These are phyloP conservation scores for Entonaema liquescens DNA, from an alignment of 495 filamentous ascomycete genomes.

Conservation along the genomic window DNA sequence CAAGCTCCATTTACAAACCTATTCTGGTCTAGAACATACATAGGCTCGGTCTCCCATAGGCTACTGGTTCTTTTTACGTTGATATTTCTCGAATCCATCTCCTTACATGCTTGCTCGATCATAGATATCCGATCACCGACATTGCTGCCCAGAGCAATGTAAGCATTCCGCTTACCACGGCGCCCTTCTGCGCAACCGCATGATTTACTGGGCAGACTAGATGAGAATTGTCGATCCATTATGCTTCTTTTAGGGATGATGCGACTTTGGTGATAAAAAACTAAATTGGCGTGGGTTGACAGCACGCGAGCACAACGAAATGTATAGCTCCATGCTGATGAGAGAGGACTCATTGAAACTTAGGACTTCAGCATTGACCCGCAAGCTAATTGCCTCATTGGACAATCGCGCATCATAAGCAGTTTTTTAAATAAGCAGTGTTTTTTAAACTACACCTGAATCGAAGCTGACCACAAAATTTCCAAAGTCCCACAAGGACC, in stretches of 20 bases:
- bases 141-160: constrained; percentile 93
- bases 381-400: constrained; percentile 29
- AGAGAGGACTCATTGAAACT: constrained; percentile 36
- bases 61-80: constrained; percentile 81
- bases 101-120: constrained; percentile 82
- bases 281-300: constrained; percentile 13
- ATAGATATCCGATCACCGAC: constrained; percentile 82
- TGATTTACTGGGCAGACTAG: constrained; percentile 13
- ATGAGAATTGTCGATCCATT: constrained; percentile 32
- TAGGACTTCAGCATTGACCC: constrained; percentile 8
- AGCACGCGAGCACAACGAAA: constrained; percentile 28
- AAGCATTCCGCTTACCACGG: constrained; percentile 59
- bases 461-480: constrained; percentile 21
- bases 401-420: constrained; percentile 5
- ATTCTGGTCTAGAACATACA: constrained; percentile 92
- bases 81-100: constrained; percentile 76
- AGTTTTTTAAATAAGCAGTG: not conserved
- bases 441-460: constrained; percentile 8
- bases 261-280: not conserved
- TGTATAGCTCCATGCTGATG: constrained; percentile 40
- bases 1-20: constrained; percentile 92
- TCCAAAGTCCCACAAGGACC: not conserved
- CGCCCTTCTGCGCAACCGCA: constrained; percentile 19
- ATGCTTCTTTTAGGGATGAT: not conserved
- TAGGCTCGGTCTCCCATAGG: constrained; percentile 92